Conservation (phyloP, 495 filamentous ascomycete genomes). For the Xylaria acuta region DNA sequence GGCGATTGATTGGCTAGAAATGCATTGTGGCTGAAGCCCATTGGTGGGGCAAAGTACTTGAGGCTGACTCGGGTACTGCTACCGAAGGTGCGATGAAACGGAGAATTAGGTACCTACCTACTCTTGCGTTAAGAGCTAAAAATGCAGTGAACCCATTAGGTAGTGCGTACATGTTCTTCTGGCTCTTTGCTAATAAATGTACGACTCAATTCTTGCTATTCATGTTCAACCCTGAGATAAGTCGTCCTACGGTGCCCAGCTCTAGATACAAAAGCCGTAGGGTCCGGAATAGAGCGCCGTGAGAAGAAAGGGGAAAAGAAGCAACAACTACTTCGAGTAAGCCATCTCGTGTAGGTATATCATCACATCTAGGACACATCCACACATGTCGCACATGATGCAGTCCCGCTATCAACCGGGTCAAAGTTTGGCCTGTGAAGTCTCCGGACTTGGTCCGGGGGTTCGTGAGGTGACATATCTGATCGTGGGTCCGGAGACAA, state of each 20-base stretch:
- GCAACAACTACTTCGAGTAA: not conserved
- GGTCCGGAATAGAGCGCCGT: no score
- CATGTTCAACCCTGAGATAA: not conserved
- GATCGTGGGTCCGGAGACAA: constrained; percentile 9
- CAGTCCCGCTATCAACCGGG: not conserved
- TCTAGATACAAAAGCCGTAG: not conserved
- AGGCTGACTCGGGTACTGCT: no score
- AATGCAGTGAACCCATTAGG: not conserved
- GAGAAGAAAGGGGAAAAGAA: not conserved
- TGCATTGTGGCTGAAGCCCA: constrained; percentile 31
- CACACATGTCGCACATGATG: not conserved
- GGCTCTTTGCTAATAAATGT: not conserved
- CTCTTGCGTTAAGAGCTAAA: no score
- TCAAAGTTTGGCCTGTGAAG: constrained; percentile 8
- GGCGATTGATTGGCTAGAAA: constrained; percentile 22
- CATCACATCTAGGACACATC: no score
- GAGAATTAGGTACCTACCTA: no score
- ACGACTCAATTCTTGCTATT: not conserved
- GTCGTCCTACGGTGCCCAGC: not conserved
- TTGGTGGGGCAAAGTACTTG: constrained; percentile 21
- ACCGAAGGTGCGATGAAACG: no score
- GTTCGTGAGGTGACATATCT: not conserved
- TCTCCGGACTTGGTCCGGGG: not conserved
- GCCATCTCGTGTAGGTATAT: not conserved
- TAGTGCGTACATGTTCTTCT: not conserved